phyloP scores from a whole-genome alignment of 2,329 filamentous ascomycete species.

The Cercospora beticola region DNA sequence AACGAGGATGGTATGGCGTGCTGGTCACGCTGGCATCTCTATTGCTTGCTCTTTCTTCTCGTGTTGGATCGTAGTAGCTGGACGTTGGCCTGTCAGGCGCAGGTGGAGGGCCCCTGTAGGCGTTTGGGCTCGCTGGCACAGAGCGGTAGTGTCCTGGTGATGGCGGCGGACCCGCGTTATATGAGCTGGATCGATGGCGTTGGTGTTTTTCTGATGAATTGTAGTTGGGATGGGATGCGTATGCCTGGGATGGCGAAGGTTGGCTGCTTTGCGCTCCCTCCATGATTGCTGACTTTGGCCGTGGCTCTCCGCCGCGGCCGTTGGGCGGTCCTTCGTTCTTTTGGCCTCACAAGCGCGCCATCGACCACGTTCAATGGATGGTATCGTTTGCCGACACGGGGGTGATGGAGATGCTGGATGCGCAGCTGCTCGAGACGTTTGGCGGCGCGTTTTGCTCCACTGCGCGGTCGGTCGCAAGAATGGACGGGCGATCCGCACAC shows the following conservation, averaged over 20 bases:
- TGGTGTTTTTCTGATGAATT: conserved; percentile 32
- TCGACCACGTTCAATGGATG: conserved; percentile 10
- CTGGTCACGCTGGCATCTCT: conserved; percentile 32
- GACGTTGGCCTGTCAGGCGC: conserved; percentile 40
- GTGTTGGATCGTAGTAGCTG: conserved; percentile 53
- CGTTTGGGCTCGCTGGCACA: conserved; percentile 40
- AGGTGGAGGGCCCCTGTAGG: conserved; percentile 40
- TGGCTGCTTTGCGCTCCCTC: conserved; percentile 15
- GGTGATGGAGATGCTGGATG: conserved; percentile 1
- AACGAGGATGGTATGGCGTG: conserved; percentile 41
- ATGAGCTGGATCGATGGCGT: conserved; percentile 36
- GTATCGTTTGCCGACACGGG: neutral
- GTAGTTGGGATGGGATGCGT: conserved; percentile 14
- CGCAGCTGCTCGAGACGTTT: neutral
- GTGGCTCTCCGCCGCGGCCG: conserved; percentile 5
- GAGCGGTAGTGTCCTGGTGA: conserved; percentile 35
- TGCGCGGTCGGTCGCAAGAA: neutral
- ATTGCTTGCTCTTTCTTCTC: conserved; percentile 47
- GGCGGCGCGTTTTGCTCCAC: neutral
- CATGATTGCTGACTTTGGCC: conserved; percentile 18
- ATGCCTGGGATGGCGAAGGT: conserved; percentile 17
- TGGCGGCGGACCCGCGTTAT: conserved; percentile 28
- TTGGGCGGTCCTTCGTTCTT: neutral
- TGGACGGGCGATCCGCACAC: conserved; percentile 3
- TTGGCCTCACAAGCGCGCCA: conserved; percentile 11